Percentiles rank a stretch among this genome's conserved stretches.
Evolutionary conservation across 805 yeast genomes (phyloP).

Genomic region (Suhomyces emberorum): DNA sequence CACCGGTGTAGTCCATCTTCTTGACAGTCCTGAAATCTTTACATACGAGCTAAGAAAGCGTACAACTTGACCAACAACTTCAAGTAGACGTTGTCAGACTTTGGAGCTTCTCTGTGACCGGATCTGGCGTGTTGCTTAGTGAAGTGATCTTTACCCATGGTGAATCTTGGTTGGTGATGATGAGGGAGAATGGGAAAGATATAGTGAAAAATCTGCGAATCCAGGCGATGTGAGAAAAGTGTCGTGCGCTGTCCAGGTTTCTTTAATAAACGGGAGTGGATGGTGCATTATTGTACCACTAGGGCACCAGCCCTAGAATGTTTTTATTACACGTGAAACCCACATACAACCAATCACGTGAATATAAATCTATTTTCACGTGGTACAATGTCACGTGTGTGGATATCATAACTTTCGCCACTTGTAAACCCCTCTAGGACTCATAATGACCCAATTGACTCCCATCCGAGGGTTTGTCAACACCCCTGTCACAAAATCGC

Average conservation of each 20-base stretch:
- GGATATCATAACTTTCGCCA: not conserved
- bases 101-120: constrained; percentile 98
- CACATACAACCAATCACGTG: not conserved
- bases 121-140: constrained; percentile 93
- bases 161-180: constrained; percentile 5
- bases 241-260: not conserved
- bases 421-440: not conserved
- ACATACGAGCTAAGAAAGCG: constrained; percentile 99
- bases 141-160: constrained; percentile 97
- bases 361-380: too few species aligned
- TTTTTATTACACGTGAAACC: not conserved
- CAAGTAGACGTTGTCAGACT: constrained; percentile 99
- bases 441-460: constrained; percentile 35
- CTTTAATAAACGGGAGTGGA: not conserved
- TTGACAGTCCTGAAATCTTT: constrained; percentile 12
- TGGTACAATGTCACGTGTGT: too few species aligned
- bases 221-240: not conserved
- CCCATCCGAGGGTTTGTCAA: constrained; percentile 42
- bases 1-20: constrained; percentile 6
- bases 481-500: constrained; percentile 41
- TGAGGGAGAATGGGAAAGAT: constrained; percentile 1
- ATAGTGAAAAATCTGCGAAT: constrained; percentile 2
- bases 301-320: not conserved
- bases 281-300: too few species aligned
- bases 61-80: constrained; percentile 95